A percentile compares a stretch with the other conserved stretches of the same genome.
These are phyloP conservation scores for Termitomyces sp. DNA, from an alignment of 768 basidiomycete genomes.

Conservation along the genomic window DNA sequence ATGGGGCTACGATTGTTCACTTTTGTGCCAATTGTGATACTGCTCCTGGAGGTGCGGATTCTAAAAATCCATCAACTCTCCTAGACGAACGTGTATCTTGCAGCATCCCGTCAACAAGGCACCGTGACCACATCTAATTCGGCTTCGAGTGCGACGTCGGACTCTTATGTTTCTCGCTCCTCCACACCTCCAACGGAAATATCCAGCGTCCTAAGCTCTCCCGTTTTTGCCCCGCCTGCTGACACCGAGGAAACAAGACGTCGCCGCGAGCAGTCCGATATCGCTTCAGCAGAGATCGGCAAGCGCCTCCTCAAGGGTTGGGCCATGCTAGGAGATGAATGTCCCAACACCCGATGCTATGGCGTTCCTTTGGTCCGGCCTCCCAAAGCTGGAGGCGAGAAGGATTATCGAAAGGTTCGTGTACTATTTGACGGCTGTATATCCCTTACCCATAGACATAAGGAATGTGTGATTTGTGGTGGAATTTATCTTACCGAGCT, in stretches of 20 bases:
- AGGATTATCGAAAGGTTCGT: conserved; percentile 63
- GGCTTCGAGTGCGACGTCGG: conserved; percentile 41
- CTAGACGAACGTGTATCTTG: conserved; percentile 1
- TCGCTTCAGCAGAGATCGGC: conserved; percentile 77
- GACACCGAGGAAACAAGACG: conserved; percentile 64
- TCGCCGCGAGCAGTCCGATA: conserved; percentile 78
- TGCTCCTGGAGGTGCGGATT: conserved; percentile 16
- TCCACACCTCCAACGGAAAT: conserved; percentile 81
- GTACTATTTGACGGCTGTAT: conserved; percentile 6
- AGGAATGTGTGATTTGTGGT: conserved; percentile 80
- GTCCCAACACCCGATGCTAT: conserved; percentile 63
- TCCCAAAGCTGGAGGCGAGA: conserved; percentile 56
- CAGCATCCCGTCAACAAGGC: conserved; percentile 10
- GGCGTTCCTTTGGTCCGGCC: conserved; percentile 84
- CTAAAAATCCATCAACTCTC: neutral
- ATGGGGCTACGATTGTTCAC: conserved; percentile 36
- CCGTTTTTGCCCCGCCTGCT: conserved; percentile 57
- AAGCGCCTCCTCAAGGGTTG: conserved; percentile 75
- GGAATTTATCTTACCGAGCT: conserved; percentile 52
- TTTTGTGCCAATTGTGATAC: conserved; percentile 67
- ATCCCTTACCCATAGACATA: conserved; percentile 22
- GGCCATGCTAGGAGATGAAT: conserved; percentile 90
- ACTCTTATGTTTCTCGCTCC: conserved; percentile 52
- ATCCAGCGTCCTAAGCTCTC: conserved; percentile 58
- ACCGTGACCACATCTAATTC: conserved; percentile 19